Percentiles rank a stretch among this genome's conserved stretches.
phyloP scores from a whole-genome alignment of 352 stramenopile species.

The Phytophthora pisi region DNA sequence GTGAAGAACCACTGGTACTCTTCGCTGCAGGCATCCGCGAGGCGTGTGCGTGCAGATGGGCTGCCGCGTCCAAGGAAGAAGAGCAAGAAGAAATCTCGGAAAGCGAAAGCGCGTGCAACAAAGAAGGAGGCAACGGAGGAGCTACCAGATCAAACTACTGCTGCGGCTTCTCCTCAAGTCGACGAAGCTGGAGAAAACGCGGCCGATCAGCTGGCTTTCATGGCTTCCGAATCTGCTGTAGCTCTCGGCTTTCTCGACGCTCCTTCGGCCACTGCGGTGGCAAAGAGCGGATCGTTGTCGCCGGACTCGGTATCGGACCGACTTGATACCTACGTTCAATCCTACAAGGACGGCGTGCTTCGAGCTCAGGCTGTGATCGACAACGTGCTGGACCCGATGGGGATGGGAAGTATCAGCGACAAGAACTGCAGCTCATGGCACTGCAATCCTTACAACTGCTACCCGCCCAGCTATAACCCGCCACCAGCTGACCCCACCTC shows the following conservation, averaged over 20 bases:
- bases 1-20: constrained; percentile 98
- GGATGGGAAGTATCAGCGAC: constrained; percentile 17
- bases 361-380: constrained; percentile 35
- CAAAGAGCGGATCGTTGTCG: constrained; percentile 33
- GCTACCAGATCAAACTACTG: neutral
- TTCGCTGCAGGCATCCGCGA: constrained; percentile 71
- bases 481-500: constrained; percentile 25
- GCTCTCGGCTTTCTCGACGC: neutral
- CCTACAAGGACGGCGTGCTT: constrained; percentile 18
- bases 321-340: constrained; percentile 14
- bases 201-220: neutral
- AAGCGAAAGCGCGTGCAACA: constrained; percentile 3
- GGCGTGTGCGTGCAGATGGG: constrained; percentile 17
- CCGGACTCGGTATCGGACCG: constrained; percentile 42
- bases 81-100: constrained; percentile 27
- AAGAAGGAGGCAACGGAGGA: constrained; percentile 4
- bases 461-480: neutral
- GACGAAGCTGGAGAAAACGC: neutral
- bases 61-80: constrained; percentile 10
- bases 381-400: constrained; percentile 40
- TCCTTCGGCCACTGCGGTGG: neutral
- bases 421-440: constrained; percentile 8
- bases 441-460: constrained; percentile 3
- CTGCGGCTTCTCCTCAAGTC: neutral
- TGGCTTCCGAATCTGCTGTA: neutral